Evolutionary conservation across 2,329 filamentous ascomycete species (phyloP).

Genomic region (Colletotrichum incanum): DNA sequence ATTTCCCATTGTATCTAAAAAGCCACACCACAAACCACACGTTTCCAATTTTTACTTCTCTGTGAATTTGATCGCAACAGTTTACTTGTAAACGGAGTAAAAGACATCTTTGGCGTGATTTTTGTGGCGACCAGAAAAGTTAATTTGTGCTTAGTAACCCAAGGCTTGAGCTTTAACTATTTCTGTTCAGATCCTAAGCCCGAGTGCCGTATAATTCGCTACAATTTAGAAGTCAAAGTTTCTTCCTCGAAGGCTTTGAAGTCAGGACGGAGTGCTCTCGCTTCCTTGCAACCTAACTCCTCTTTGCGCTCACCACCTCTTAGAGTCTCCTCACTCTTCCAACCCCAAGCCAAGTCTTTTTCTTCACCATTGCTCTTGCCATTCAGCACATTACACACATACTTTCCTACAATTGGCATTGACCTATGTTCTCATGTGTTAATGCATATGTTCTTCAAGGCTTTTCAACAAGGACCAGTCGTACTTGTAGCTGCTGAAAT

Average conservation of each 20-base stretch:
- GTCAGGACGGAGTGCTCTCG: background rate
- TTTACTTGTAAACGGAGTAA: too few relatives aligned
- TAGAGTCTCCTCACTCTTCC: constrained; percentile 4
- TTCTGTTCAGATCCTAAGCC: too few relatives aligned
- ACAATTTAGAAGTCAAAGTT: background rate
- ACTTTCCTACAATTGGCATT: constrained; percentile 27
- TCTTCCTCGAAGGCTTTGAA: background rate
- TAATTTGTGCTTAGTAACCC: too few relatives aligned
- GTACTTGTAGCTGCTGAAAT: constrained; percentile 35
- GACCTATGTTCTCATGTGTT: background rate
- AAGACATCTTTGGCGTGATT: too few relatives aligned
- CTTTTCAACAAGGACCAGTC: background rate
- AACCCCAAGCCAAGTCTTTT: constrained; percentile 28
- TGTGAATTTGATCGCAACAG: too few relatives aligned
- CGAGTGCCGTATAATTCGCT: background rate
- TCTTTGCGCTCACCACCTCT: background rate
- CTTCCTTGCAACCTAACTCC: background rate
- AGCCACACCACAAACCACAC: too few relatives aligned
- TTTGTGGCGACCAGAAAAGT: too few relatives aligned
- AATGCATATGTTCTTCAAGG: background rate
- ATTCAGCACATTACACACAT: constrained; percentile 18
- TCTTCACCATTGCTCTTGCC: constrained; percentile 8
- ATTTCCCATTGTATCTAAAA: too few relatives aligned
- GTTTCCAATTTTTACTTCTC: too few relatives aligned
- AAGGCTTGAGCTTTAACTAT: too few relatives aligned